Percentiles rank a stretch among this genome's conserved stretches.
Conservation (phyloP, 208 protist genomes). For the Angomonas deanei region DNA sequence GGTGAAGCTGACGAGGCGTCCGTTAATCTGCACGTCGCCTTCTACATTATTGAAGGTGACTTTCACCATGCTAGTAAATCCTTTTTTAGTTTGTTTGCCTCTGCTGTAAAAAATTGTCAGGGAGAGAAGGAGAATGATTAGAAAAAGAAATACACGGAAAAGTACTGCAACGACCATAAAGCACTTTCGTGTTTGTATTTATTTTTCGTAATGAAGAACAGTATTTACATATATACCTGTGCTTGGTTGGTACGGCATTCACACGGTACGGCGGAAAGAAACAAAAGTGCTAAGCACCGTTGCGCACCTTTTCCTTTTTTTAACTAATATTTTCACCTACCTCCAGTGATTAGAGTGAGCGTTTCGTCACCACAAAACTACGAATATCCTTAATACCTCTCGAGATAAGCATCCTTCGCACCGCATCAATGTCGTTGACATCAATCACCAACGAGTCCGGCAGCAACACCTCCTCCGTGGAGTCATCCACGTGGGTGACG, state of each 20-base stretch:
- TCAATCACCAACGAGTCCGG: conserved; percentile 66
- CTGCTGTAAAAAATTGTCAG: neutral
- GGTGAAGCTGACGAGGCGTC: conserved; percentile 26
- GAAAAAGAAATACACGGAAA: too few species aligned
- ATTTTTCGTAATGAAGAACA: neutral
- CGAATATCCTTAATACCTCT: conserved; percentile 64
- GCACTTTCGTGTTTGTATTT: neutral
- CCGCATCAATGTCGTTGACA: conserved; percentile 27
- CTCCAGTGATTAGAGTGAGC: neutral
- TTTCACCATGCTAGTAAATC: conserved; percentile 29
- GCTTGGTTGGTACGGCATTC: too few species aligned
- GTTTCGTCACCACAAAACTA: conserved; percentile 10
- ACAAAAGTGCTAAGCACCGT: too few species aligned
- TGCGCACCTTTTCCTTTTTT: too few species aligned
- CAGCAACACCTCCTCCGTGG: conserved; percentile 42
- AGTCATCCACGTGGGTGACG: conserved; percentile 63
- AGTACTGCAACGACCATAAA: too few species aligned
- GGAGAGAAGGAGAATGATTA: conserved; percentile 9
- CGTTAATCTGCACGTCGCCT: conserved; percentile 39
- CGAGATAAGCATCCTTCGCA: conserved; percentile 53
- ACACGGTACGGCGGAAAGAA: too few species aligned
- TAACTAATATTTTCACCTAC: neutral
- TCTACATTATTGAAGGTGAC: conserved; percentile 42
- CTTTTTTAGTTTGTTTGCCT: neutral
- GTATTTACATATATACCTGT: neutral